Evolutionary conservation across 805 yeast genomes (phyloP).

Genomic region (Candida xyloterini): DNA sequence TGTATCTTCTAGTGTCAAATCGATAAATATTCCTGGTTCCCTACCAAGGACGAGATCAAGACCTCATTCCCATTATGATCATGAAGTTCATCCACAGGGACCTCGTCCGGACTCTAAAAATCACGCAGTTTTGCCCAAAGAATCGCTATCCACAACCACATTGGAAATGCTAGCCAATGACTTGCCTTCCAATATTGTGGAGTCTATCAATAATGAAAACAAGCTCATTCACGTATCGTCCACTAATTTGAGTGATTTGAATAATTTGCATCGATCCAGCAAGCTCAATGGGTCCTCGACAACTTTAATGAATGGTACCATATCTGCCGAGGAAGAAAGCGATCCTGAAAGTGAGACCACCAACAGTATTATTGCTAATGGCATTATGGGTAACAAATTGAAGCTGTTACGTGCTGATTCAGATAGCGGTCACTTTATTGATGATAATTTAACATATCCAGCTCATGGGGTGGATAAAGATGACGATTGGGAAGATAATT

Average conservation of each 20-base stretch:
- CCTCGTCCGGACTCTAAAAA: slow-evolving; percentile 9
- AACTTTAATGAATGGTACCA: slow-evolving; percentile 1
- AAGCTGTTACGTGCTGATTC: slow-evolving; percentile 23
- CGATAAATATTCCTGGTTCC: slow-evolving; percentile 32
- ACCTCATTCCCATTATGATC: slow-evolving; percentile 6
- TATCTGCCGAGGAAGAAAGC: slow-evolving; percentile 1
- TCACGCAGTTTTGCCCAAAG: slow-evolving; percentile 7
- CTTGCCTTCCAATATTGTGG: slow-evolving; percentile 29
- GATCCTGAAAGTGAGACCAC: slow-evolving; percentile 9
- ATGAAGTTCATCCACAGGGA: slow-evolving; percentile 6
- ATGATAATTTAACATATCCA: slow-evolving; percentile 8
- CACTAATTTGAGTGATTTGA: slow-evolving; percentile 7
- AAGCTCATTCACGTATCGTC: slow-evolving; percentile 21
- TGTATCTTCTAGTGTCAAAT: slow-evolving; percentile 26
- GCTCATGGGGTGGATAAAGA: slow-evolving; percentile 4
- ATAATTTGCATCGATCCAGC: neutral
- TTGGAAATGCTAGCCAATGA: slow-evolving; percentile 27
- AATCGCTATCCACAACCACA: slow-evolving; percentile 15
- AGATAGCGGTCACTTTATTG: slow-evolving; percentile 11
- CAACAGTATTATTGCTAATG: slow-evolving; percentile 25
- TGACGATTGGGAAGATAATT: slow-evolving; percentile 31
- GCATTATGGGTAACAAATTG: slow-evolving; percentile 30
- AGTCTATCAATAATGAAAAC: slow-evolving; percentile 30
- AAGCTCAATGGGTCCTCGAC: neutral
- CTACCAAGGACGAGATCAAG: slow-evolving; percentile 1